Percentiles rank a stretch among this genome's conserved stretches.
Conservation (phyloP, 139 green algal genomes). For the Dunaliella sp. region DNA sequence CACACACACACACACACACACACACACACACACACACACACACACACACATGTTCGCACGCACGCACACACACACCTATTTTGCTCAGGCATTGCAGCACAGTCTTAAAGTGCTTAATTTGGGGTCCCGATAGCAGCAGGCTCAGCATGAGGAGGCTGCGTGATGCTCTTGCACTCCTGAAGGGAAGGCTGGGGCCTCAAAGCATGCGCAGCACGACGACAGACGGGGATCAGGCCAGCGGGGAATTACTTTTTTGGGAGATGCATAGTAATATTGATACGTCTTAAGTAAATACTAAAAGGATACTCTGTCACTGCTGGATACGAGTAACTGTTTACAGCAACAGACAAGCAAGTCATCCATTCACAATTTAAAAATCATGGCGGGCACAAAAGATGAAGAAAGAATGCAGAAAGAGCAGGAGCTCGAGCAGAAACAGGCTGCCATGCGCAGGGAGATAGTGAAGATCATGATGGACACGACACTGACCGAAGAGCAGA, state of each 20-base stretch:
- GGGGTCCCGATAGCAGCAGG: constrained; percentile 20
- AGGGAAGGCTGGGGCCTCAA: no score
- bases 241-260: no score
- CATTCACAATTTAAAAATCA: neutral
- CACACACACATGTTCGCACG: neutral
- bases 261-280: no score
- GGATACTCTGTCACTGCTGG: no score
- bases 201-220: no score
- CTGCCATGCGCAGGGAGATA: constrained; percentile 53
- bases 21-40: neutral
- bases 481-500: constrained; percentile 77
- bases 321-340: no score
- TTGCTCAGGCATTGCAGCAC: constrained; percentile 38
- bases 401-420: neutral
- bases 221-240: no score
- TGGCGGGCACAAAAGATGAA: neutral
- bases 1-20: no score
- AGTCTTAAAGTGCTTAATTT: constrained; percentile 51
- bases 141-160: neutral
- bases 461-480: constrained; percentile 72
- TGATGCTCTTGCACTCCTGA: no score
- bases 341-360: no score
- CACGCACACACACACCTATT: constrained; percentile 40
- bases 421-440: neutral
- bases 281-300: no score